Evolutionary conservation across 352 stramenopile genomes (phyloP).

Genomic region (Phytophthora pini): DNA sequence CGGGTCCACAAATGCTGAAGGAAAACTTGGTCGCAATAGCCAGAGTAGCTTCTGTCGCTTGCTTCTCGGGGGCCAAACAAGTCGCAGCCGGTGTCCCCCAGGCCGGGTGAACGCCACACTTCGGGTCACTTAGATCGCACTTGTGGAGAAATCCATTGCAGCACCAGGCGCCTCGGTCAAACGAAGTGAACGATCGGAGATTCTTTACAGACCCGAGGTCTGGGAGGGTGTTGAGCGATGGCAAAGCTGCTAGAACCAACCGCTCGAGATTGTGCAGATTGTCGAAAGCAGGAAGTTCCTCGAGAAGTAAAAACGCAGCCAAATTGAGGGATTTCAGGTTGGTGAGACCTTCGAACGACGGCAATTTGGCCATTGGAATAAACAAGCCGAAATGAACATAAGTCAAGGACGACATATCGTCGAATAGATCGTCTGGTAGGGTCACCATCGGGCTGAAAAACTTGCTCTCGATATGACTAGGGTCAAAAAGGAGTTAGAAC

Average conservation of each 20-base stretch:
- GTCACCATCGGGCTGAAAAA: neutral
- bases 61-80: slow-evolving; percentile 1
- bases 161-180: slow-evolving; percentile 16
- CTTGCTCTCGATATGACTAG: slow-evolving; percentile 17
- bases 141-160: slow-evolving; percentile 38
- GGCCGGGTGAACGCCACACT: slow-evolving; percentile 14
- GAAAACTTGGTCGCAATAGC: neutral
- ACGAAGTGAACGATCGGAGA: slow-evolving; percentile 11
- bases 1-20: neutral
- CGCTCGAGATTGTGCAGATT: slow-evolving; percentile 23
- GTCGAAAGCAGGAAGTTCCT: slow-evolving; percentile 25
- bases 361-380: slow-evolving; percentile 7
- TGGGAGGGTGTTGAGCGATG: slow-evolving; percentile 2
- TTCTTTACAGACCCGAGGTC: slow-evolving; percentile 18
- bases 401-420: slow-evolving; percentile 35
- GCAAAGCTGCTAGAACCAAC: slow-evolving; percentile 14
- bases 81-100: slow-evolving; percentile 13
- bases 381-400: slow-evolving; percentile 34
- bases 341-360: slow-evolving; percentile 25
- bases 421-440: slow-evolving; percentile 30
- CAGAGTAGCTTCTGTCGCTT: neutral
- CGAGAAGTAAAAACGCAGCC: slow-evolving; percentile 13
- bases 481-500: no score
- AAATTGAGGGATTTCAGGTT: slow-evolving; percentile 37
- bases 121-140: slow-evolving; percentile 15